Evolutionary conservation across 148 eudicot species (phyloP), one percentile per base, ranked within the genome.

Genomic region (Fagopyrum tataricum): DNA sequence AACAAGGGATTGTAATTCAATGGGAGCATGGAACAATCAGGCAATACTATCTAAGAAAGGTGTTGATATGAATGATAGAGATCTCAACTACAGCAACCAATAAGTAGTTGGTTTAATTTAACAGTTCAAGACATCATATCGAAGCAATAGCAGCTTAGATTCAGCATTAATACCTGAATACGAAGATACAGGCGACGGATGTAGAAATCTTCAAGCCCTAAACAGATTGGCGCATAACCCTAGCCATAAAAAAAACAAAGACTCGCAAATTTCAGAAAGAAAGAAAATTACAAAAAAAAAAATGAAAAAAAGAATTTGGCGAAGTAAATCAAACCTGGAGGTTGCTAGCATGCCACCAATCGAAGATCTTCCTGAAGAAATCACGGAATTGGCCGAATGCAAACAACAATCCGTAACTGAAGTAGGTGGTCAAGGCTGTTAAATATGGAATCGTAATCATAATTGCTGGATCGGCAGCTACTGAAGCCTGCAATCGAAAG

Each of bases 171-270:
- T 78, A 95, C 98, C 98, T 91, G 98, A 75, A 91, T 89, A 44
- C 97, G 87, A 74, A 85, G 84, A 78, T 91, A 91, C 41, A 88
- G 83, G 14, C 98, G 87, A 46, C 98, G 90, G 56, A 80, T 81
- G 76, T 91, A 94, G 76, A 94, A 95, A 86, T 94, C 98, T 81
- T 91, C 96, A 4, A 85, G 85, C 39, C 97, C 98, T 83, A 95
- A 83, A 73, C 97, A 90, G 82, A 95, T 95, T 76, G 98, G 97
- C 73, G 98, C 90, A 69, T 91, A 95, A 53, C 98, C 98, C 96
- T 91, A 42, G 75, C 15, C 17, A 79, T 20, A 70, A 73, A 73
- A 76, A 76, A 67, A 26, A n/a, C 11, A 37, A 43, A 61, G 52
- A 12, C 43, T 64, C 10, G 26, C 72, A 67, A n/a, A 73, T 12